Evolutionary conservation across 148 eudicot genomes (phyloP).

Genomic region (Cornus kousa): DNA sequence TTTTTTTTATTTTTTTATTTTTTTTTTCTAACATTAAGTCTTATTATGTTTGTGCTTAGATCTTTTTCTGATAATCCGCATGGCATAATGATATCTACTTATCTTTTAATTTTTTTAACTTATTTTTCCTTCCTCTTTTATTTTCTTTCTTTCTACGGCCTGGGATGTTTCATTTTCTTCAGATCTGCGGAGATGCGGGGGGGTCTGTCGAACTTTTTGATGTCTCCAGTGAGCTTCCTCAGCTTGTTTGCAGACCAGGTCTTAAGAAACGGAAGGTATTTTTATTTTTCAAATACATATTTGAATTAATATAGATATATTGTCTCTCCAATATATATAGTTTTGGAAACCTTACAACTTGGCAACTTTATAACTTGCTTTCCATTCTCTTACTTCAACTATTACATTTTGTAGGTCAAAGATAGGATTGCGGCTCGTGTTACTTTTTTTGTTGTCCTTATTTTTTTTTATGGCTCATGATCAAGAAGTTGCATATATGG

Average conservation of each 20-base stretch:
- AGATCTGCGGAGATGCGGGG: constrained; percentile 80
- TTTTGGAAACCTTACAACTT: too few relatives aligned
- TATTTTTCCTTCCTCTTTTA: not conserved
- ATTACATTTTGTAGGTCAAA: too few relatives aligned
- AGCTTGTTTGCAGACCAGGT: constrained; percentile 92
- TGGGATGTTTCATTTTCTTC: constrained; percentile 11
- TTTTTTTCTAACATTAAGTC: too few relatives aligned
- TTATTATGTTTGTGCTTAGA: not conserved
- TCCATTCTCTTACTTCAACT: too few relatives aligned
- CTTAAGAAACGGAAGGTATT: constrained; percentile 88
- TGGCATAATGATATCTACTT: not conserved
- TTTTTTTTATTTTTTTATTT: too few relatives aligned
- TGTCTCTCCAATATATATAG: too few relatives aligned
- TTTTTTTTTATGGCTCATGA: too few relatives aligned
- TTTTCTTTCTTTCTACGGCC: constrained; percentile 7
- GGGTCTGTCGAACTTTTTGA: constrained; percentile 88
- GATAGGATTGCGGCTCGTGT: too few relatives aligned
- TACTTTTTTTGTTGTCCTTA: too few relatives aligned
- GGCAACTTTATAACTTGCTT: too few relatives aligned
- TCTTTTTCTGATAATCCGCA: not conserved
- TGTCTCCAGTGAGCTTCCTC: constrained; percentile 85
- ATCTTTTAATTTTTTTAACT: not conserved
- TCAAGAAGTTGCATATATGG: too few relatives aligned
- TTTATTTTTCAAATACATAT: too few relatives aligned
- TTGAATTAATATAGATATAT: not conserved